Evolutionary conservation across 345 rosid genomes (phyloP).

Genomic region (Excoecaria agallocha): DNA sequence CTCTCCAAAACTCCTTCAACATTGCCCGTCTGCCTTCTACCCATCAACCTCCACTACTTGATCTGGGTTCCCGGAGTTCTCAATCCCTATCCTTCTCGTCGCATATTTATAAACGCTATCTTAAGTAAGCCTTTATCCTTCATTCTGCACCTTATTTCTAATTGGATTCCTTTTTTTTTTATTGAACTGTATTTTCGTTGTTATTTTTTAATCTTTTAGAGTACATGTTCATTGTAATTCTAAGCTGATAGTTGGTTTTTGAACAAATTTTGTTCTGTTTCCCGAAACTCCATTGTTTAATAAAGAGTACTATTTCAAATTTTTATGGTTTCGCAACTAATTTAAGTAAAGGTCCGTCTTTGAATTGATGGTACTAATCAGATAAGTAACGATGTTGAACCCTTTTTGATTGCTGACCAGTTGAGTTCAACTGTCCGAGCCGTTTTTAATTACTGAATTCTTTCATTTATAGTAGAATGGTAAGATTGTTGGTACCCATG

Average conservation of each 20-base stretch:
- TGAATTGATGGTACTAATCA: not conserved
- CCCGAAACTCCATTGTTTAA: not conserved
- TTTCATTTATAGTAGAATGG: not conserved
- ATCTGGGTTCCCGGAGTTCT: not conserved
- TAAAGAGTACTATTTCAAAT: not conserved
- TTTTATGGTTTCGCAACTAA: not conserved
- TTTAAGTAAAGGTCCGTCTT: not conserved
- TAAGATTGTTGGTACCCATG: not conserved
- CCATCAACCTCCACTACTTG: not conserved
- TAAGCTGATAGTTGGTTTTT: not conserved
- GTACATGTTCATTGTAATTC: not conserved
- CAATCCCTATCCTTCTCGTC: conserved; percentile 40
- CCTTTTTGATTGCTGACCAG: not conserved
- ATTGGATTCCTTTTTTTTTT: not conserved
- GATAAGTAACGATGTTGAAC: not conserved
- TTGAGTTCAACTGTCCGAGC: not conserved
- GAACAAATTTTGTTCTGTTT: not conserved
- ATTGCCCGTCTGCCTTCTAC: conserved; percentile 1
- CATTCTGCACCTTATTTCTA: not conserved
- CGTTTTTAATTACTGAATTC: not conserved
- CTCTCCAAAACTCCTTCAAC: conserved; percentile 18
- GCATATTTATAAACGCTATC: conserved; percentile 15
- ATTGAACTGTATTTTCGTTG: not conserved
- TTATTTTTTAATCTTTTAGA: not conserved
- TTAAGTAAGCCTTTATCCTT: conserved; percentile 18